phyloP scores from a whole-genome alignment of 1,139 yeast genomes.

The Pichia sp. region DNA sequence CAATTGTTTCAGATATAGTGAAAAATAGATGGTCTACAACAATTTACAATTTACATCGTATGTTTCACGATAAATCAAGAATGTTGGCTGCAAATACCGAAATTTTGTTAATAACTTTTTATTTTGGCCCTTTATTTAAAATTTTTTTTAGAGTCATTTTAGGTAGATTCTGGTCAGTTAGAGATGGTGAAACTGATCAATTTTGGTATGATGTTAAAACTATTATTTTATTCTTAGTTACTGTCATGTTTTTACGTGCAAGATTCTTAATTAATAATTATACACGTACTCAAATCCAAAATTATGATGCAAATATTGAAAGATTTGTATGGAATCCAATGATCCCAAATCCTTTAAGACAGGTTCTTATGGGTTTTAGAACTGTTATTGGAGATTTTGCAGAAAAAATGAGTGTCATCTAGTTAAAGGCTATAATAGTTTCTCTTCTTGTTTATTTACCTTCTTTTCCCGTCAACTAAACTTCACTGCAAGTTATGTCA shows the following conservation, averaged over 20 bases:
- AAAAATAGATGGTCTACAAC: slow-evolving; percentile 15
- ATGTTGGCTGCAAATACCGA: slow-evolving; percentile 45
- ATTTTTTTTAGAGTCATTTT: slow-evolving; percentile 20
- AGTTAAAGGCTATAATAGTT: neutral
- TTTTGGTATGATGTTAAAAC: slow-evolving; percentile 23
- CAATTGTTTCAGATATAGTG: slow-evolving; percentile 18
- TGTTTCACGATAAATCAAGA: slow-evolving; percentile 42
- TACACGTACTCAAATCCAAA: slow-evolving; percentile 37
- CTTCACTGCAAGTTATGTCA: no score
- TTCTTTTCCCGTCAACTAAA: no score
- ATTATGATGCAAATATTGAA: slow-evolving; percentile 36
- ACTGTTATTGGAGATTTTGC: slow-evolving; percentile 14
- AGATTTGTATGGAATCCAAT: slow-evolving; percentile 30
- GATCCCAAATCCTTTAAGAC: slow-evolving; percentile 21
- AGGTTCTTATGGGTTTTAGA: slow-evolving; percentile 13
- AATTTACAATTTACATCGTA: slow-evolving; percentile 36
- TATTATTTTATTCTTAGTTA: slow-evolving; percentile 28
- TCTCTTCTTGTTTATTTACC: neutral
- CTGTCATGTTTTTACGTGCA: slow-evolving; percentile 41
- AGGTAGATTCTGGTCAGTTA: slow-evolving; percentile 26
- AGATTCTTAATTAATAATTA: slow-evolving; percentile 40
- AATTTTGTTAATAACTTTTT: slow-evolving; percentile 30
- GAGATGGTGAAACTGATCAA: slow-evolving; percentile 9
- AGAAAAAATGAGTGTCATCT: slow-evolving; percentile 12
- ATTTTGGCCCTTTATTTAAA: slow-evolving; percentile 23